Percentiles rank a stretch among this genome's conserved stretches.
These are phyloP conservation scores for Phialophora tarda DNA, from an alignment of 2,329 filamentous ascomycete genomes.

Conservation along the genomic window DNA sequence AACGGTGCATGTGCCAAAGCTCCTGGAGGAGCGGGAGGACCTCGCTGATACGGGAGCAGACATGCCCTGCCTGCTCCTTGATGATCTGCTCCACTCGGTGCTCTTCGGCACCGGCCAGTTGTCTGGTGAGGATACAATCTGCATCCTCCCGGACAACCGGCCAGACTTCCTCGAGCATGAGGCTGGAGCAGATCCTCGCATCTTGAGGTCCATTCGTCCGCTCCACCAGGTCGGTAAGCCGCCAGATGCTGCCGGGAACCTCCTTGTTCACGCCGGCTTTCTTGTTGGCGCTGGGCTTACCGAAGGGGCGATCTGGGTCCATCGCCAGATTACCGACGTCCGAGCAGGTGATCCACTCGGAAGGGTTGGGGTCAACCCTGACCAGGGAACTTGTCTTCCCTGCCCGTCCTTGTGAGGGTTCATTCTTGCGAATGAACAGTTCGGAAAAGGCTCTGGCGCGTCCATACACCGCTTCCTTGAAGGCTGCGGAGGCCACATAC, in stretches of 20 bases:
- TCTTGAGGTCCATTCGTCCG: constrained; percentile 10
- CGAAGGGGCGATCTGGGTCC: constrained; percentile 17
- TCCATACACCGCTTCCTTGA: constrained; percentile 22
- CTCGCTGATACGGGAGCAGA: constrained; percentile 3
- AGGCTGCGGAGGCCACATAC: constrained; percentile 53
- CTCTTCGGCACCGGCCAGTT: neutral
- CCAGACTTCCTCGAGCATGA: constrained; percentile 10
- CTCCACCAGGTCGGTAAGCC: constrained; percentile 11
- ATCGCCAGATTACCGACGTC: constrained; percentile 21
- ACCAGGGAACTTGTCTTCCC: neutral
- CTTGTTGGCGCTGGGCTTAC: neutral
- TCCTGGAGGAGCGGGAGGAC: constrained; percentile 24
- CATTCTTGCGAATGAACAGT: constrained; percentile 31
- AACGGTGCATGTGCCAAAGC: constrained; percentile 12
- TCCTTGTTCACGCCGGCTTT: neutral
- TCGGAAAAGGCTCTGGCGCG: constrained; percentile 31
- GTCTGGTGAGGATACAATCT: constrained; percentile 2
- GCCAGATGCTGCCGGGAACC: neutral
- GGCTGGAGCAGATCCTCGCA: constrained; percentile 14
- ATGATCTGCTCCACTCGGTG: constrained; percentile 13
- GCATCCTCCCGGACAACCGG: neutral
- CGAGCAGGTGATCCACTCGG: constrained; percentile 23
- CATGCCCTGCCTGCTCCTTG: constrained; percentile 9
- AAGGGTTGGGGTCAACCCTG: constrained; percentile 11
- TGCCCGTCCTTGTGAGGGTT: constrained; percentile 3